phyloP scores from a whole-genome alignment of 768 basidiomycete genomes.

The Tulasnella calospora region DNA sequence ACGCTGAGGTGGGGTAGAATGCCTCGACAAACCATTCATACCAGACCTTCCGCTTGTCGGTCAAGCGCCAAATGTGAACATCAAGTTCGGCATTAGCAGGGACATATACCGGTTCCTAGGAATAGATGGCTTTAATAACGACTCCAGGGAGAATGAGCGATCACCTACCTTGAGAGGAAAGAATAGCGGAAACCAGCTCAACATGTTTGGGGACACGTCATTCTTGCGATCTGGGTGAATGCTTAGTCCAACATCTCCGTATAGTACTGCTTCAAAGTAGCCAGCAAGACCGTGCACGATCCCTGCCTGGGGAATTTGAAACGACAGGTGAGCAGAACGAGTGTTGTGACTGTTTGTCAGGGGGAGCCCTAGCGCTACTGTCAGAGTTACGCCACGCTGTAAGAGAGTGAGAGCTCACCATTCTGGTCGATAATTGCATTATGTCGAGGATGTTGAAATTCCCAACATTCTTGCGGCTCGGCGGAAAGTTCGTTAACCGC shows the following conservation, averaged over 20 bases:
- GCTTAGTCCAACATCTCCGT: conserved; percentile 83
- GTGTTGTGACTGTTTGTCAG: conserved; percentile 95
- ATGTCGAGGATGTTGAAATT: conserved; percentile 87
- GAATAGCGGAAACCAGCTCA: conserved; percentile 98
- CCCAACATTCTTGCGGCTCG: conserved; percentile 85
- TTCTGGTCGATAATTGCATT: conserved; percentile 68
- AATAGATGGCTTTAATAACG: neutral
- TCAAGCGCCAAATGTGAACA: conserved; percentile 91
- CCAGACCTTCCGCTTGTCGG: conserved; percentile 87
- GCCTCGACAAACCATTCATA: conserved; percentile 98
- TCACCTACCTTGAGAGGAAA: conserved; percentile 80
- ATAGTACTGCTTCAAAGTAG: conserved; percentile 93
- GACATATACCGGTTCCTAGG: conserved; percentile 85
- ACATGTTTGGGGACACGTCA: conserved; percentile 87
- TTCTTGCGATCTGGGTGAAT: conserved; percentile 90
- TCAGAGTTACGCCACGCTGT: neutral
- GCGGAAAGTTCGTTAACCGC: conserved; percentile 86
- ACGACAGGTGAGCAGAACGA: conserved; percentile 76
- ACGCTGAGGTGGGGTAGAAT: conserved; percentile 47
- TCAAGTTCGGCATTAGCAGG: conserved; percentile 89
- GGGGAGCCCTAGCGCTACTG: conserved; percentile 60
- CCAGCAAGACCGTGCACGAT: conserved; percentile 91
- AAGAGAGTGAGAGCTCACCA: conserved; percentile 43
- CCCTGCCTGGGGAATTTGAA: conserved; percentile 92
- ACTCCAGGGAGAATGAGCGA: neutral